These are phyloP conservation scores for Glycyrrhiza uralensis DNA, from an alignment of 306 rosid genomes.

Conservation along the genomic window DNA sequence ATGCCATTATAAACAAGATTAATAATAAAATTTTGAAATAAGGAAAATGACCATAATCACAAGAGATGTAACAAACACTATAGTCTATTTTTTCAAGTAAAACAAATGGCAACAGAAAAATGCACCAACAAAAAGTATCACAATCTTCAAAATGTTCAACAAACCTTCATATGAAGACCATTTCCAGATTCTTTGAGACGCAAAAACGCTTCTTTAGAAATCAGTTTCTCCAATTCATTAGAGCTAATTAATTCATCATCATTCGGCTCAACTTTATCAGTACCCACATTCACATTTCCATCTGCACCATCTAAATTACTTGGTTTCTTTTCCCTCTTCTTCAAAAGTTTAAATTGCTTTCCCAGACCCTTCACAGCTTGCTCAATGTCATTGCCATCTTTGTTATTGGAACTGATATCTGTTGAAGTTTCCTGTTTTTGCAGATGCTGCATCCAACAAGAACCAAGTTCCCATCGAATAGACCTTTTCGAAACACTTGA, in stretches of 20 bases:
- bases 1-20: not conserved
- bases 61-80: not conserved
- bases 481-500: conserved; percentile 41
- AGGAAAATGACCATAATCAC: not conserved
- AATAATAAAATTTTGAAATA: not conserved
- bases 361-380: conserved; percentile 85
- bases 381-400: conserved; percentile 44
- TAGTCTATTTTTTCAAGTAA: not conserved
- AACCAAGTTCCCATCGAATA: conserved; percentile 96
- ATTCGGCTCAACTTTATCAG: conserved; percentile 38
- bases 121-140: not conserved
- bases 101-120: not conserved
- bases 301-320: conserved; percentile 15
- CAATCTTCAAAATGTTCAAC: conserved; percentile 13
- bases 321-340: conserved; percentile 69
- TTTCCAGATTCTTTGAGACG: conserved; percentile 79
- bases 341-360: conserved; percentile 76
- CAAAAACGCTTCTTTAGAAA: conserved; percentile 62
- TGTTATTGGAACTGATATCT: conserved; percentile 33
- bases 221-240: conserved; percentile 49
- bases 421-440: conserved; percentile 63
- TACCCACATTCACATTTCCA: conserved; percentile 9
- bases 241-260: conserved; percentile 39
- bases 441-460: conserved; percentile 92
- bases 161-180: conserved; percentile 83